Base-by-base conservation (phyloP, 2,329 filamentous ascomycete species). In the Proliferodiscus dingleyae region DNA sequence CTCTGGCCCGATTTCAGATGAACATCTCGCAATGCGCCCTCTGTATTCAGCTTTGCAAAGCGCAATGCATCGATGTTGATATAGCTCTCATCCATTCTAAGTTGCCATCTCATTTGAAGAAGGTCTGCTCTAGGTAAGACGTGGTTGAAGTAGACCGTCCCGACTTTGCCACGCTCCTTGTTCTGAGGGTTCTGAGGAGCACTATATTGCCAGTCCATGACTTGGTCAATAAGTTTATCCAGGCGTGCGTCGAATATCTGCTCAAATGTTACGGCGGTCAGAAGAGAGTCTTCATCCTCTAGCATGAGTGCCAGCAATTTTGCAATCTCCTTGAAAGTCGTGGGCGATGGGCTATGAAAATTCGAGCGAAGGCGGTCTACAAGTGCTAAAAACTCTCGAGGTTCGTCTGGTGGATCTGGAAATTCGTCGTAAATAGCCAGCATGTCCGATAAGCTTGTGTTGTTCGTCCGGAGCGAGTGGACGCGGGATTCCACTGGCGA, bases 61-160 rank as follows among this genome's bases (percentile, higher is more conserved):
- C 58, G 53, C 13, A 43, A 38, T 5, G 30, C 19, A 24, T 60
- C 53, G 28, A 60, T 54, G 2, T 42, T 34, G 28, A 51, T 42
- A 22, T 57, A 59, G 15, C 34, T 28, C 2, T 32, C 34, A 7
- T 44, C 50, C 26, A 56, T 55, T 18, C 45, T 44, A 5, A 49
- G 4, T 41, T 54, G 41, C 59, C 59, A 61, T 42, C 23, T 40
- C 11, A 24, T 11, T 28, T 38, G 45, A 8, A 47, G 23, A 19
- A 30, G 29, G n/a, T 37, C 10, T 3, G 37, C 37, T 8, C 6
- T 21, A 8, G 43, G 43, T 11, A 41, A 24, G 11, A 46, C n/a
- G 5, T 34, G 28, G 5, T 41, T 21, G n/a, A 10, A 34, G 22
- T 40, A 46, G 11, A 21, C 18, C n/a, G 34, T 11, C 8, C 11